phyloP scores from a whole-genome alignment of 2,329 filamentous ascomycete genomes.

The Pestalotiopsis sp. region DNA sequence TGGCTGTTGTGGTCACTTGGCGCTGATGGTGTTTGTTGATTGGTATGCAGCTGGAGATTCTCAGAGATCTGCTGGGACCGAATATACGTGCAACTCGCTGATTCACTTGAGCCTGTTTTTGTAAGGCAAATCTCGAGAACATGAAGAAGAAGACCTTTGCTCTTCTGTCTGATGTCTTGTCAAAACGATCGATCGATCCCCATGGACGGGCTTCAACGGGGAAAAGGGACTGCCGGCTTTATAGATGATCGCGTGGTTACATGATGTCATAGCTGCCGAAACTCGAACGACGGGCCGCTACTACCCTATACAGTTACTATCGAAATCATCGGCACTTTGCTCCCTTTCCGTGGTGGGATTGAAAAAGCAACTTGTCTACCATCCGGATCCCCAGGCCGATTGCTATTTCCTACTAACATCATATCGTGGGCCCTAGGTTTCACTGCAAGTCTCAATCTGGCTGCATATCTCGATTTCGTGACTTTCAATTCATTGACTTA shows the following conservation, averaged over 20 bases:
- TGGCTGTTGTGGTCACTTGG: not conserved
- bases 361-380: no score
- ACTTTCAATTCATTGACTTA: no score
- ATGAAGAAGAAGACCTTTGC: not conserved
- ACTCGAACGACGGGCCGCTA: not conserved
- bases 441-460: no score
- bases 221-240: not conserved
- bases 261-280: constrained; percentile 10
- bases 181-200: not conserved
- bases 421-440: no score
- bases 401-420: no score
- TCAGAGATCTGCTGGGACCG: not conserved
- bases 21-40: not conserved
- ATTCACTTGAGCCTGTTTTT: not conserved
- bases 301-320: not conserved
- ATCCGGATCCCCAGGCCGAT: no score
- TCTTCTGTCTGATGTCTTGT: not conserved
- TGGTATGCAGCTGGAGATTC: not conserved
- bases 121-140: not conserved
- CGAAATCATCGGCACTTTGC: not conserved
- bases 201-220: not conserved
- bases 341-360: no score
- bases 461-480: no score
- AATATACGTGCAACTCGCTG: not conserved
- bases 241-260: not conserved